phyloP scores from a whole-genome alignment of 805 yeast genomes.

The Ogataea methanolica region DNA sequence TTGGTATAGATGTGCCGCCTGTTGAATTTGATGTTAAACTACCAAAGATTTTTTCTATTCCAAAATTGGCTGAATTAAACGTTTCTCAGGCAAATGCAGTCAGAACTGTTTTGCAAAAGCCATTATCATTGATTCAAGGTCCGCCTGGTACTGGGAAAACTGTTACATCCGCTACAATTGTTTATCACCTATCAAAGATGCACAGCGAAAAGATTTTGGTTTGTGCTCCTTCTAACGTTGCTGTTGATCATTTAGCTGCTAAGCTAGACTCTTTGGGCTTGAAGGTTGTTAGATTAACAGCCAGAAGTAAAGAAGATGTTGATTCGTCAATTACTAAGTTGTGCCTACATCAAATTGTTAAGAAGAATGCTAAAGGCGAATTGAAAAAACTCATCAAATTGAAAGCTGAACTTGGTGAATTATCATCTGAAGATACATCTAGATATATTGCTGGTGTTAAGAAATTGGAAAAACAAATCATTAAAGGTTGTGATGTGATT shows the following conservation, averaged over 20 bases:
- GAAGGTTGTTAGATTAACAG: slow-evolving; percentile 71
- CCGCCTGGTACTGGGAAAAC: slow-evolving; percentile 98
- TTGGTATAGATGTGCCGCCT: slow-evolving; percentile 74
- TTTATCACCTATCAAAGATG: slow-evolving; percentile 65
- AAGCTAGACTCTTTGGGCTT: slow-evolving; percentile 69
- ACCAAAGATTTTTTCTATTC: slow-evolving; percentile 59
- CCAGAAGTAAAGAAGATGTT: slow-evolving; percentile 76
- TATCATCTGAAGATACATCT: slow-evolving; percentile 49
- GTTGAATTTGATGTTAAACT: slow-evolving; percentile 56
- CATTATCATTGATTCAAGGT: slow-evolving; percentile 83
- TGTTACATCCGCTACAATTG: slow-evolving; percentile 84
- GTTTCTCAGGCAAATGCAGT: slow-evolving; percentile 79
- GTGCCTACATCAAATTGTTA: slow-evolving; percentile 52
- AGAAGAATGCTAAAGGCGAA: slow-evolving; percentile 44
- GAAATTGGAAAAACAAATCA: slow-evolving; percentile 43
- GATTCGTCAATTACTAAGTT: slow-evolving; percentile 57
- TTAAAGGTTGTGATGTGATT: slow-evolving; percentile 66
- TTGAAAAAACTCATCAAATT: slow-evolving; percentile 54
- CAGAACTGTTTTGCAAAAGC: slow-evolving; percentile 58
- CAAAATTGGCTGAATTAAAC: slow-evolving; percentile 67
- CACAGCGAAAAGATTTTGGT: slow-evolving; percentile 68
- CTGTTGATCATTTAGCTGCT: slow-evolving; percentile 84
- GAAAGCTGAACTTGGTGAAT: slow-evolving; percentile 65
- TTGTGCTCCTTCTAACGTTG: slow-evolving; percentile 95
- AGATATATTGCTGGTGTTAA: slow-evolving; percentile 38